These are phyloP conservation scores for Panicum hallii DNA, from an alignment of 202 grass and related monocot genomes.

Conservation along the genomic window DNA sequence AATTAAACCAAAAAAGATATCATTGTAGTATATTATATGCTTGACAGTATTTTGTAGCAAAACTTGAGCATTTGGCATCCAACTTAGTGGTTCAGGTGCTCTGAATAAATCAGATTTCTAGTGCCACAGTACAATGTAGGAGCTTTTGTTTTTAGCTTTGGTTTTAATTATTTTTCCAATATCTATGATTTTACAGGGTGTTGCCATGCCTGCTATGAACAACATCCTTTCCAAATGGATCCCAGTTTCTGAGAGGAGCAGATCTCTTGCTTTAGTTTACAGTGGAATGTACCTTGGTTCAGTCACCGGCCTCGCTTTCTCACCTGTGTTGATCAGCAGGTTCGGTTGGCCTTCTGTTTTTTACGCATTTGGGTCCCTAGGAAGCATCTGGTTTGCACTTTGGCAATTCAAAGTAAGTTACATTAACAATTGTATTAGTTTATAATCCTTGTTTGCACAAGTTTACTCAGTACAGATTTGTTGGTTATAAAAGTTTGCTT, in stretches of 20 bases:
- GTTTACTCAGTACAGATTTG: neutral
- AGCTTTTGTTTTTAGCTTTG: neutral
- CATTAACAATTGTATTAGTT: constrained; percentile 1
- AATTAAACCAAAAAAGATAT: neutral
- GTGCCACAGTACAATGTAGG: neutral
- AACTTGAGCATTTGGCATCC: neutral
- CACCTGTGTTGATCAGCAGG: constrained; percentile 84
- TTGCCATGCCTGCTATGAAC: constrained; percentile 99
- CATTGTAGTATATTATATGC: constrained; percentile 1
- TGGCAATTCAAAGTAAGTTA: constrained; percentile 78
- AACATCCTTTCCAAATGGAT: constrained; percentile 98
- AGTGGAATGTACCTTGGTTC: constrained; percentile 99
- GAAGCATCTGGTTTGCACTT: constrained; percentile 83
- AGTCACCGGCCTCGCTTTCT: constrained; percentile 87
- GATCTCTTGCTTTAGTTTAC: constrained; percentile 92
- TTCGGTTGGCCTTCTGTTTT: constrained; percentile 98
- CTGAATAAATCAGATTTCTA: neutral
- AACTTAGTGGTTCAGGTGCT: neutral
- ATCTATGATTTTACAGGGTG: constrained; percentile 69
- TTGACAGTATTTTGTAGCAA: constrained; percentile 22
- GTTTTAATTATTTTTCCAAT: constrained; percentile 16
- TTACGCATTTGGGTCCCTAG: constrained; percentile 94
- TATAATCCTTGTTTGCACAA: neutral
- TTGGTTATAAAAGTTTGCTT: constrained; percentile 17
- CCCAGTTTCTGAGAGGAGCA: constrained; percentile 94